phyloP scores from a whole-genome alignment of 768 basidiomycete genomes.

The Lactarius hengduanensis region DNA sequence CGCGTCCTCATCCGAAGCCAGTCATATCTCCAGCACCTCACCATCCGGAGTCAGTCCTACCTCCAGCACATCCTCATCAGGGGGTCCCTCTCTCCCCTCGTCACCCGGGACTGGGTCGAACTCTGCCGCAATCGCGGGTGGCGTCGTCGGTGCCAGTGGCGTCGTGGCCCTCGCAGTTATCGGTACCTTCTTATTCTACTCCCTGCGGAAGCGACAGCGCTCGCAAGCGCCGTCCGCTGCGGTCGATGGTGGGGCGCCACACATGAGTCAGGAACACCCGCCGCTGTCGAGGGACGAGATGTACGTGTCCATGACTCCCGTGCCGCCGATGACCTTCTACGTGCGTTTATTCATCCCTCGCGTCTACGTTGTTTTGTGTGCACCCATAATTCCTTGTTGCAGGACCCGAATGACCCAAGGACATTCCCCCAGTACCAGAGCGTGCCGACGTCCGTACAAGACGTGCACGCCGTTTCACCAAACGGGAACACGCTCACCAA shows the following conservation, averaged over 20 bases:
- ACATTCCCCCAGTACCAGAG: constrained; percentile 9
- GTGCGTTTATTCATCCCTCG: neutral
- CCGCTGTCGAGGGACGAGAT: too few relatives aligned
- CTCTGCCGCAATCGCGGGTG: neutral
- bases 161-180: neutral
- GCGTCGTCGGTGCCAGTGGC: neutral
- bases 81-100: neutral
- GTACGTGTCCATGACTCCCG: neutral
- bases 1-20: too few relatives aligned
- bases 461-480: neutral
- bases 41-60: too few relatives aligned
- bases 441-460: neutral
- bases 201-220: neutral
- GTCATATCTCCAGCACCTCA: too few relatives aligned
- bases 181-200: neutral
- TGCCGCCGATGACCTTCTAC: neutral
- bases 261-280: too few relatives aligned
- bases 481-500: neutral
- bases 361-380: neutral
- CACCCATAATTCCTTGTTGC: neutral
- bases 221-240: neutral
- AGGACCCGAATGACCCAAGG: constrained; percentile 18
- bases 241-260: too few relatives aligned
- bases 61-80: neutral
- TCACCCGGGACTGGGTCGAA: neutral